Evolutionary conservation across 2,329 filamentous ascomycete genomes (phyloP), one percentile per base, ranked within the genome.

Genomic region (Microsporum ferrugineum): DNA sequence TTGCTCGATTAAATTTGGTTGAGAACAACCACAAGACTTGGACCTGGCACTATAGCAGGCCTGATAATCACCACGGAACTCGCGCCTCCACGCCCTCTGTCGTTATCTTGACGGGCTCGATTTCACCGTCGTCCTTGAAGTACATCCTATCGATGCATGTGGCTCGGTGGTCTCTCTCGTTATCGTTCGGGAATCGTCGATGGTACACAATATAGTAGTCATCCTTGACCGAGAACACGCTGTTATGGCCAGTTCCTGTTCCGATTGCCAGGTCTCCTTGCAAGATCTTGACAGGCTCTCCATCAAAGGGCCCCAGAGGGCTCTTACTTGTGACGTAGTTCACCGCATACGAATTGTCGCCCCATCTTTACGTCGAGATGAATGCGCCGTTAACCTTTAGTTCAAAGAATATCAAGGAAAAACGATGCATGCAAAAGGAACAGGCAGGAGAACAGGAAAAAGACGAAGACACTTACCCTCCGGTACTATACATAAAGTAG

Each of bases 71-170:
- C 33, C 61, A 62, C 49, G 62, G 59, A 3, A 55, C 51, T 23
- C 64, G 62, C 12, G 62, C 67, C n/a, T 66, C 59, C 0, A 71
- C 70, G 1, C 70, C 68, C 39, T 69, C 67, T 0, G 49, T 63
- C 0, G 70, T 72, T 58, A 81, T 80, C 45, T 67, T 69, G 3
- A 81, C 70, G 0, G 72, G 72, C 51, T 70, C 65, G 45, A 80
- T 79, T 41, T 72, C 76, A 17, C 75, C 77, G 36, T 76, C 68
- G 0, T 71, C 70, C 62, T 77, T 72, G 63, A 80, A 80, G 63
- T 75, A 71, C 72, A 81, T 77, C 14, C 77, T 73, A 65, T 80
- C 78, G 58, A 80, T 79, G 38, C 77, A 77, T 2, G 77, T 68
- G 14, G 76, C 73, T 2, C 78, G 76, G 66, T 80, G 76, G 62